phyloP scores from a whole-genome alignment of 2,329 filamentous ascomycete genomes.

The Trichoderma simmonsii region DNA sequence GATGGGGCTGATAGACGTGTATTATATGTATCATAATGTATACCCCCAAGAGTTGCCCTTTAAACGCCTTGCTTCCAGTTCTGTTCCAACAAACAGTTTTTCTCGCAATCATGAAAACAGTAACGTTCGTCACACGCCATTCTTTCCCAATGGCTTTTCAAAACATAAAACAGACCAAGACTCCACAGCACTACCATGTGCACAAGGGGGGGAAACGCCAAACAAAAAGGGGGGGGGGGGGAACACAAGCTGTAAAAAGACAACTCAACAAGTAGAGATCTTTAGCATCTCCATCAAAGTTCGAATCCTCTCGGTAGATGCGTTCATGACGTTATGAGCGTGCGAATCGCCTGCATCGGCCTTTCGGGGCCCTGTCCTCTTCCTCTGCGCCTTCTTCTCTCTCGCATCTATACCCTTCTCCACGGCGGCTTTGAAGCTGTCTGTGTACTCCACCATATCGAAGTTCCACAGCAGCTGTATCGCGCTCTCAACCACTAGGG shows the following conservation, averaged over 20 bases:
- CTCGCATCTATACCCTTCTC: constrained; percentile 49
- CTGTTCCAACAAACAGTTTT: not conserved
- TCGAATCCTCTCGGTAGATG: constrained; percentile 44
- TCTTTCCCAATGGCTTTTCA: not conserved
- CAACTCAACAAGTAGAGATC: constrained; percentile 20
- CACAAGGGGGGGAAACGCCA: not conserved
- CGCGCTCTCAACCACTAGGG: constrained; percentile 64
- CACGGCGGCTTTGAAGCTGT: constrained; percentile 39
- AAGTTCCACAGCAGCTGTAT: constrained; percentile 50
- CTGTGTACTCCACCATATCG: constrained; percentile 35
- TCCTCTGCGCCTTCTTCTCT: constrained; percentile 44
- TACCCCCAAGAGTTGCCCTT: not conserved
- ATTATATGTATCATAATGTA: constrained; percentile 22
- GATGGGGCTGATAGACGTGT: not conserved
- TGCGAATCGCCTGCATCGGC: constrained; percentile 37
- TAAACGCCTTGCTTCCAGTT: constrained; percentile 16
- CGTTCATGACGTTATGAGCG: constrained; percentile 43
- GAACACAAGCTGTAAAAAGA: not conserved
- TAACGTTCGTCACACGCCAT: not conserved
- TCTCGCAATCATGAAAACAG: not conserved
- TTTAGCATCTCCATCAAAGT: constrained; percentile 38
- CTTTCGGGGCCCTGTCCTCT: constrained; percentile 35
- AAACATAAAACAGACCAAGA: not conserved
- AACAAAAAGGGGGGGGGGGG: too few relatives aligned
- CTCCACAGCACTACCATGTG: not conserved